These are phyloP conservation scores for Gossypium herbaceum DNA, from an alignment of 345 rosid genomes.

Conservation along the genomic window DNA sequence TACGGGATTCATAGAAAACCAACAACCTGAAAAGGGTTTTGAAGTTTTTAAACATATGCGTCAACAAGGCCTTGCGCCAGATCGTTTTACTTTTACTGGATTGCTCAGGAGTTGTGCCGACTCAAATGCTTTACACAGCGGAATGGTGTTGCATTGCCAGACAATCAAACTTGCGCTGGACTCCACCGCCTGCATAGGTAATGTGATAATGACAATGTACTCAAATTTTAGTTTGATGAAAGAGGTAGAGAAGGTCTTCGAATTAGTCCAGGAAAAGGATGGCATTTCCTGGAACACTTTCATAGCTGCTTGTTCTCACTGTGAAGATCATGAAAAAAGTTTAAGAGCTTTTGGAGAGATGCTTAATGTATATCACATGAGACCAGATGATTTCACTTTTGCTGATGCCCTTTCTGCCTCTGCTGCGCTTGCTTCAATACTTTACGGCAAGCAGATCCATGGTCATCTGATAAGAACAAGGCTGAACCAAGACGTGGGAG, in stretches of 20 bases:
- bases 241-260: constrained; percentile 41
- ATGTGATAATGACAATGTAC: constrained; percentile 50
- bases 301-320: constrained; percentile 42
- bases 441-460: constrained; percentile 55
- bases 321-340: constrained; percentile 39
- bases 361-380: constrained; percentile 20
- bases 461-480: constrained; percentile 37
- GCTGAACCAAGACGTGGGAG: constrained; percentile 40
- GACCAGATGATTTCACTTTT: constrained; percentile 50
- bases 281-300: constrained; percentile 53
- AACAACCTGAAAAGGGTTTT: constrained; percentile 34
- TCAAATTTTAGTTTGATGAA: constrained; percentile 33
- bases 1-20: constrained; percentile 51
- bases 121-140: constrained; percentile 27
- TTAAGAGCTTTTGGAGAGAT: constrained; percentile 38
- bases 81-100: constrained; percentile 46
- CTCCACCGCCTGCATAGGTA: constrained; percentile 40
- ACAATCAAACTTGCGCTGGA: constrained; percentile 42
- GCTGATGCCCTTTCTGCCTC: constrained; percentile 45
- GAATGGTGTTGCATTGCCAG: constrained; percentile 39
- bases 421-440: constrained; percentile 46
- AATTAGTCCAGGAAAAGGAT: constrained; percentile 41
- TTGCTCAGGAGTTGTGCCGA: constrained; percentile 31
- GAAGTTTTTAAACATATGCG: constrained; percentile 39
- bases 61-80: constrained; percentile 35